Conservation (phyloP, 805 yeast species). For the Wickerhamiella shivajii region DNA sequence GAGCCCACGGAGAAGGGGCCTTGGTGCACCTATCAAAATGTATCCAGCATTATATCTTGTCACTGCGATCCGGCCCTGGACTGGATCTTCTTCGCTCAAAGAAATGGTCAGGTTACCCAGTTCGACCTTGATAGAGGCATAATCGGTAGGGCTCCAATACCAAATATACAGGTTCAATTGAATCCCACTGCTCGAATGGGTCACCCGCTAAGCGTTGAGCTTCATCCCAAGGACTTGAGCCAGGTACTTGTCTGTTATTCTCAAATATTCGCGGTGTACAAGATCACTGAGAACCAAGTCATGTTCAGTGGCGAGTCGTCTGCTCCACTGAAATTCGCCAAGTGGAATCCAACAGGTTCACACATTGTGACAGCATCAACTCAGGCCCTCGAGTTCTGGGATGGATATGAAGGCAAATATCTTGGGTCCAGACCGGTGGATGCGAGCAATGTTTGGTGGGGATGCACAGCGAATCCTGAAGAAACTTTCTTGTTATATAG, state of each 20-base stretch:
- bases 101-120: constrained; percentile 55
- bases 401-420: constrained; percentile 58
- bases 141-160: constrained; percentile 50
- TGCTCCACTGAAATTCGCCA: constrained; percentile 35
- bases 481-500: constrained; percentile 61
- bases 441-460: constrained; percentile 35
- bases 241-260: constrained; percentile 59
- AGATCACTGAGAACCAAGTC: constrained; percentile 41
- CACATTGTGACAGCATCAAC: constrained; percentile 66
- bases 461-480: constrained; percentile 68
- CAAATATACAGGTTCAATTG: constrained; percentile 47
- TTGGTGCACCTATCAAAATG: constrained; percentile 47
- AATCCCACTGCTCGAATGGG: constrained; percentile 45
- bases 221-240: constrained; percentile 88
- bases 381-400: constrained; percentile 90
- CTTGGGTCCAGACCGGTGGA: constrained; percentile 29
- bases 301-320: constrained; percentile 35
- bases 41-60: constrained; percentile 50
- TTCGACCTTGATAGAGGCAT: constrained; percentile 72
- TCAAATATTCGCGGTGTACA: constrained; percentile 53
- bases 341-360: constrained; percentile 88
- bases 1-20: constrained; percentile 43
- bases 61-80: constrained; percentile 80
- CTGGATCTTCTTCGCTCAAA: constrained; percentile 69
- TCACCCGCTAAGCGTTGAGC: constrained; percentile 49